These are phyloP conservation scores for Purpureocillium lavendulum DNA, from an alignment of 2,329 filamentous ascomycete species.

Conservation along the genomic window DNA sequence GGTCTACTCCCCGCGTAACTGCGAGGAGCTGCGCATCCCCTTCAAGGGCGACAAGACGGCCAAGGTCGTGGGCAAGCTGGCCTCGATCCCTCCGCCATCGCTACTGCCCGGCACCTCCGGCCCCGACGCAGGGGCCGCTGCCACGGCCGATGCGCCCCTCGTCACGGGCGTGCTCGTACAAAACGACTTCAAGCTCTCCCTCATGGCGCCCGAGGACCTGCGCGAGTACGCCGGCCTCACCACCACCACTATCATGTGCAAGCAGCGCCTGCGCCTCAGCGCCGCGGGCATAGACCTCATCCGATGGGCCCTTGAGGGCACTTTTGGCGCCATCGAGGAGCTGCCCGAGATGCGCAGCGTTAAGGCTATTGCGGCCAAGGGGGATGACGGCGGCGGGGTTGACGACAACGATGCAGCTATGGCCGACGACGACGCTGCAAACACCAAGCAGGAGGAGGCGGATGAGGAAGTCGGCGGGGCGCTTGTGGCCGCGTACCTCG, in stretches of 20 bases:
- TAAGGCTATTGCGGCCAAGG: constrained; percentile 9
- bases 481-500: constrained; percentile 49
- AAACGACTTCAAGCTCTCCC: constrained; percentile 92
- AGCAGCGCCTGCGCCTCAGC: constrained; percentile 79
- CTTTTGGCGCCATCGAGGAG: constrained; percentile 79
- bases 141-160: constrained; percentile 33
- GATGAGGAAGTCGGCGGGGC: constrained; percentile 54
- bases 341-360: constrained; percentile 42
- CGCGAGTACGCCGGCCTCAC: constrained; percentile 95
- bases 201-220: constrained; percentile 95
- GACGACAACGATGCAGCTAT: constrained; percentile 26
- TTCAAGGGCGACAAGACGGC: constrained; percentile 94
- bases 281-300: constrained; percentile 88
- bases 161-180: constrained; percentile 90
- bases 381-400: constrained; percentile 23
- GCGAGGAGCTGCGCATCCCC: constrained; percentile 87
- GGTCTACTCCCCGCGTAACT: constrained; percentile 89
- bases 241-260: constrained; percentile 88
- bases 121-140: constrained; percentile 13
- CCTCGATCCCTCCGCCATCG: constrained; percentile 63
- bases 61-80: constrained; percentile 91
- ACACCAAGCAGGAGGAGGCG: constrained; percentile 40
- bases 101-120: constrained; percentile 9
- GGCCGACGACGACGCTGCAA: constrained; percentile 25
- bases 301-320: constrained; percentile 87